A percentile compares a stretch with the other conserved stretches of the same genome.
These are phyloP conservation scores for Alternaria sp. DNA, from an alignment of 2,329 filamentous ascomycete species.

Conservation along the genomic window DNA sequence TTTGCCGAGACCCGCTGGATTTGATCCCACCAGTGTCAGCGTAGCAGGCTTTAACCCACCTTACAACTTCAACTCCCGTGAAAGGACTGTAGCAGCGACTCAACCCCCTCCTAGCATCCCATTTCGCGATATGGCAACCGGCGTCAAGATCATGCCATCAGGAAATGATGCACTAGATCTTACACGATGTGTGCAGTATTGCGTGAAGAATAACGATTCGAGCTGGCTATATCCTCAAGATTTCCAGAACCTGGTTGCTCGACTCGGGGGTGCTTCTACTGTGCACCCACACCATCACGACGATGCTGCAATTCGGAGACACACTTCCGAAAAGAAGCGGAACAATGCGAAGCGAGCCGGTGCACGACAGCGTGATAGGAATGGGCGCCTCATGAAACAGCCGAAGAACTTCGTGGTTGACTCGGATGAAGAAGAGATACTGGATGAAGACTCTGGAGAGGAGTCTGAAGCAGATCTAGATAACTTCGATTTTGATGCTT, in stretches of 20 bases:
- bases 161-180: slow-evolving; percentile 31
- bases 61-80: neutral
- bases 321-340: neutral
- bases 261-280: slow-evolving; percentile 15
- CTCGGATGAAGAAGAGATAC: neutral
- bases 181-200: slow-evolving; percentile 27
- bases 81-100: neutral
- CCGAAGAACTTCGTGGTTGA: neutral
- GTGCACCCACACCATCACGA: slow-evolving; percentile 16
- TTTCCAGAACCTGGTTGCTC: slow-evolving; percentile 13
- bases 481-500: neutral
- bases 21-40: slow-evolving; percentile 19
- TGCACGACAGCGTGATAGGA: neutral
- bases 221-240: slow-evolving; percentile 28
- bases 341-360: neutral
- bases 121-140: slow-evolving; percentile 22
- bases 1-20: slow-evolving; percentile 9
- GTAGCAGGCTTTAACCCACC: slow-evolving; percentile 23
- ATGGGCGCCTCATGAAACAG: slow-evolving; percentile 6
- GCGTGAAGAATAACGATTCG: slow-evolving; percentile 16
- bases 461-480: neutral
- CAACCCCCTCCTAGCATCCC: slow-evolving; percentile 7
- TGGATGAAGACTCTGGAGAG: neutral
- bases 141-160: slow-evolving; percentile 19
- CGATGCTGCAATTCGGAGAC: slow-evolving; percentile 11